A percentile compares a stretch with the other conserved stretches of the same genome.
Conservation (phyloP, 371 early-diverging fungal genomes). For the Syncephalastrum racemosum region DNA sequence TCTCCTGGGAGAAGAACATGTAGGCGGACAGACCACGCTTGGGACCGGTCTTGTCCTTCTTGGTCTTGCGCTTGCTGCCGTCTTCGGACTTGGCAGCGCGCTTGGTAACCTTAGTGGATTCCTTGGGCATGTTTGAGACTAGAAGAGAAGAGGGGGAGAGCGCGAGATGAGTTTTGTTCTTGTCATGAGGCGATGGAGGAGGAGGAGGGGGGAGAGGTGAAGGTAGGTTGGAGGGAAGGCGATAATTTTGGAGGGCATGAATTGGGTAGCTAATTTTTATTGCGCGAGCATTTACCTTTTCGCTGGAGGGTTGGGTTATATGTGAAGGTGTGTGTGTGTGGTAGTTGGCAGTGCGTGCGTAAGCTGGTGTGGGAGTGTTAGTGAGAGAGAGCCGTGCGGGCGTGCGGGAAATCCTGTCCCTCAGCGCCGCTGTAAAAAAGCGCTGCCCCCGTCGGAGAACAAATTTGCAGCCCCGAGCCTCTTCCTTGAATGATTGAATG, state of each 20-base stretch:
- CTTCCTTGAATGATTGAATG: too few relatives aligned
- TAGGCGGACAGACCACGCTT: conserved; percentile 84
- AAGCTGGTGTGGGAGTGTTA: background rate
- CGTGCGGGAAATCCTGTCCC: too few relatives aligned
- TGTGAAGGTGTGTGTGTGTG: too few relatives aligned
- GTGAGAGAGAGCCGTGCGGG: conserved; percentile 2
- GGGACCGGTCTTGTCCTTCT: conserved; percentile 74
- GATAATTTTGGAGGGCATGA: background rate
- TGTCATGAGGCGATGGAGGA: background rate
- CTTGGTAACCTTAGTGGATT: conserved; percentile 19
- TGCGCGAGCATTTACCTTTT: conserved; percentile 2
- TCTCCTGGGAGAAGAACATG: conserved; percentile 79
- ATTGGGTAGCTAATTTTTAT: conserved; percentile 1
- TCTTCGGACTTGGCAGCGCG: conserved; percentile 19
- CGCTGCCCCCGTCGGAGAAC: too few relatives aligned
- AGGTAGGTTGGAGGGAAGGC: background rate
- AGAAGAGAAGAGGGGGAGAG: conserved; percentile 2
- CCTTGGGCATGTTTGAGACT: conserved; percentile 29
- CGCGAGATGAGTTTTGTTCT: background rate
- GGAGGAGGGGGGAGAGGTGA: background rate
- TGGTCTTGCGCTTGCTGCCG: conserved; percentile 37
- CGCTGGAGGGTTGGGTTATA: conserved; percentile 2
- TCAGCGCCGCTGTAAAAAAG: too few relatives aligned
- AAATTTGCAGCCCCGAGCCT: too few relatives aligned
- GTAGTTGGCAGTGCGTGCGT: background rate